Base-by-base conservation (phyloP, 352 stramenopile species). In the Phytophthora megakarya region DNA sequence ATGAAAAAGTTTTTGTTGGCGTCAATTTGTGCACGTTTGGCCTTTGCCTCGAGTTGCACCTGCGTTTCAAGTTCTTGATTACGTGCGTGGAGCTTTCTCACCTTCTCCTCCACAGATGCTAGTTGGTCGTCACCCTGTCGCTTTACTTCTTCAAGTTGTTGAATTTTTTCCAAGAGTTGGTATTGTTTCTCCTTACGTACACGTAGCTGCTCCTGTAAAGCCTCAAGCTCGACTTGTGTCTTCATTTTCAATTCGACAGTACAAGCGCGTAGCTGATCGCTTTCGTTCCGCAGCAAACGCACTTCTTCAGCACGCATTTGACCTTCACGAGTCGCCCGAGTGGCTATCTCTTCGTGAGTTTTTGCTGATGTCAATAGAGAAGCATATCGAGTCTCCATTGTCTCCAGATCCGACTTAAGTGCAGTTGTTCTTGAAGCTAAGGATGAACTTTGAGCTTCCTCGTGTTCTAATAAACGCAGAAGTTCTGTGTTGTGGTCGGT, bases 121-220 rank as follows among this genome's bases (percentile, higher is more conserved):
- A 95, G 72, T 53, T 96, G 91, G 73, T 98, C 94, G 47, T 99
- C 95, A 10, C 85, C 88, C 52, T 98, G 89, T 16, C 91, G 89
- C 75, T 97, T 97, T 19, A 82, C 70, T 51, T 98, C 92, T 46
- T 99, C 96, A 33, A 98, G 90, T 44, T 94, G 90, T 75, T 99
- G 96, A 26, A 98, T 76, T 71, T 98, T 98, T 53, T 98, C 95
- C 9, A 99, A 78, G 2, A 99, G 78, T 67, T 98, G 93, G 56
- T 98, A 99, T 69, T 99, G 96, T 52, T 99, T 99, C 68, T 98
- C 95, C 71, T 99, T 99, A 43, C 96, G 87, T 21, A 93, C 90
- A 12, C 96, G 84, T 18, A 99, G 85, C 73, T 99, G 96, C 54
- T 99, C 96, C 50, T 99, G 89, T 25, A 98, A 72, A 0, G 94